phyloP scores from a whole-genome alignment of 164 flowering plant species.

The Magnolia kwangsiensis region DNA sequence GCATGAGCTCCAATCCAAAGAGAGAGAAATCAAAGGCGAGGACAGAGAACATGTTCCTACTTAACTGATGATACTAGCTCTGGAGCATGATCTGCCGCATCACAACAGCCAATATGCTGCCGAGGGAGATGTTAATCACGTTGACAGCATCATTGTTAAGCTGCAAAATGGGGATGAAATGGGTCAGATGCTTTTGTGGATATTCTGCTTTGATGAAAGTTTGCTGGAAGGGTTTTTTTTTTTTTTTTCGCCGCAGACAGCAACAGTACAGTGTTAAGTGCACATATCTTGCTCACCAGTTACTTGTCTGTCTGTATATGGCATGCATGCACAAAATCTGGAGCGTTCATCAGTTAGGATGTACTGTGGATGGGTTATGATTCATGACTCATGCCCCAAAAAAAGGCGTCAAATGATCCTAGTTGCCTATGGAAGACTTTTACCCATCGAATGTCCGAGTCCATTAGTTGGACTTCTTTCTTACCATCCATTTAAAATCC shows the following conservation, averaged over 20 bases:
- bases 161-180: constrained; percentile 34
- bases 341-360: neutral
- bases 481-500: no score
- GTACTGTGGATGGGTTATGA: neutral
- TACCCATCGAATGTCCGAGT: no score
- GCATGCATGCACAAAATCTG: neutral
- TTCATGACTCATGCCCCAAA: no score
- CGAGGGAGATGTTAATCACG: constrained; percentile 80
- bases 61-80: constrained; percentile 4
- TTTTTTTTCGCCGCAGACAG: neutral
- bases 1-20: neutral
- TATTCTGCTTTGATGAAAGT: neutral
- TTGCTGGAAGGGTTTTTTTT: neutral
- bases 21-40: neutral
- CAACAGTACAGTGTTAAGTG: neutral
- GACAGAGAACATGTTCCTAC: no score
- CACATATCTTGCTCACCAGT: neutral
- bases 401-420: no score
- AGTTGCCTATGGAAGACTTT: no score
- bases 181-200: neutral
- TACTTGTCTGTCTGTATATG: neutral
- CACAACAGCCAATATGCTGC: constrained; percentile 70
- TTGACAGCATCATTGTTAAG: constrained; percentile 86
- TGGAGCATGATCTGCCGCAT: constrained; percentile 57
- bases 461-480: no score